phyloP scores from a whole-genome alignment of 768 basidiomycete species.

The Pluteus cervinus region DNA sequence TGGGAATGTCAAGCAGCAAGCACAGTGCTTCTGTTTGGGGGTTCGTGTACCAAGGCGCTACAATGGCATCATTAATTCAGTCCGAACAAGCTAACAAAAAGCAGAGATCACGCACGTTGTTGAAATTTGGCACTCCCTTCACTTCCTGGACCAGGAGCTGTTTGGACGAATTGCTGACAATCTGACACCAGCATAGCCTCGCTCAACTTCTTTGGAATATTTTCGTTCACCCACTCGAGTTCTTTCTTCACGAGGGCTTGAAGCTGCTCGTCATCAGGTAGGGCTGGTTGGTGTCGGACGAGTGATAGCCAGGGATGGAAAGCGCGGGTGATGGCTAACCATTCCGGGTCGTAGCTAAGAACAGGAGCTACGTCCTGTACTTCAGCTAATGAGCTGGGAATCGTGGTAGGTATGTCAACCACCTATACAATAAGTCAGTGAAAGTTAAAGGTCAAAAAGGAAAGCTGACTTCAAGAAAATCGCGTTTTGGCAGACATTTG shows the following conservation, averaged over 20 bases:
- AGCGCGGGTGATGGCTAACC: constrained; percentile 90
- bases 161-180: constrained; percentile 63
- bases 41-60: constrained; percentile 77
- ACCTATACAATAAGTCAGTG: constrained; percentile 38
- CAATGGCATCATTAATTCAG: no score
- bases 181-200: constrained; percentile 38
- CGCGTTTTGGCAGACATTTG: constrained; percentile 73
- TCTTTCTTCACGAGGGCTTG: constrained; percentile 52
- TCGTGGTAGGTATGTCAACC: constrained; percentile 44
- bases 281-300: constrained; percentile 36
- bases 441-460: neutral
- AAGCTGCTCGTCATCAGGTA: constrained; percentile 54
- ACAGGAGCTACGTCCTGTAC: constrained; percentile 17
- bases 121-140: constrained; percentile 25
- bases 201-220: constrained; percentile 35
- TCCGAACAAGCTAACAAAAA: constrained; percentile 14
- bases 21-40: constrained; percentile 89
- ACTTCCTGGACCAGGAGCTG: constrained; percentile 48
- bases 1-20: constrained; percentile 68
- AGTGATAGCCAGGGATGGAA: constrained; percentile 76
- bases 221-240: constrained; percentile 58
- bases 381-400: constrained; percentile 3
- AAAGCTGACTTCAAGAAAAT: constrained; percentile 70
- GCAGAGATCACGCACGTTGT: constrained; percentile 30
- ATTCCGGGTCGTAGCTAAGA: constrained; percentile 79